Conservation (phyloP, 2,329 filamentous ascomycete genomes). For the Dothistroma septosporum region DNA sequence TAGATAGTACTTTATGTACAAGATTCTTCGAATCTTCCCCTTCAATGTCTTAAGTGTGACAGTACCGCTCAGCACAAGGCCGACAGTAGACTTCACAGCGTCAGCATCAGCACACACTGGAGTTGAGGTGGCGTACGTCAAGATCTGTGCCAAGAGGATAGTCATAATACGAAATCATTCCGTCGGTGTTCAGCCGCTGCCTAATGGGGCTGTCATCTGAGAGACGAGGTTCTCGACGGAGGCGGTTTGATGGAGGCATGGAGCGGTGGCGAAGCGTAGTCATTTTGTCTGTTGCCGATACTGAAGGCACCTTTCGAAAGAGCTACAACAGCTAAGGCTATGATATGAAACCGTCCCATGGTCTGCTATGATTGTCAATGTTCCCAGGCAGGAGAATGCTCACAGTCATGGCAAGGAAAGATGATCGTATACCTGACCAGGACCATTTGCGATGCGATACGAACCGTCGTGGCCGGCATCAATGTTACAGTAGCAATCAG, state of each 20-base stretch:
- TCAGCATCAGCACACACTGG: neutral
- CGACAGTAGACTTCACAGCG: constrained; percentile 5
- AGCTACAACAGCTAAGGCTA: neutral
- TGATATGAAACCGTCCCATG: neutral
- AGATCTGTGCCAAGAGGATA: constrained; percentile 17
- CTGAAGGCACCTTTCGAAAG: neutral
- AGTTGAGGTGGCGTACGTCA: constrained; percentile 3
- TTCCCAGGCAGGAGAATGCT: neutral
- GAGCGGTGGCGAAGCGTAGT: neutral
- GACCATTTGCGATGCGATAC: neutral
- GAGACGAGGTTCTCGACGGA: constrained; percentile 17
- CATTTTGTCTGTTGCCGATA: neutral
- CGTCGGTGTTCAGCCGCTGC: constrained; percentile 19
- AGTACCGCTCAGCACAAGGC: constrained; percentile 8
- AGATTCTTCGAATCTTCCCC: constrained; percentile 14
- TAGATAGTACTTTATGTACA: constrained; percentile 19
- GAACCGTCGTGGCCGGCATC: neutral
- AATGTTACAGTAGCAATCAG: neutral
- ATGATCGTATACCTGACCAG: neutral
- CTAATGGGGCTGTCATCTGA: constrained; percentile 20
- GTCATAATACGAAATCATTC: constrained; percentile 20
- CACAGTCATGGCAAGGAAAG: neutral
- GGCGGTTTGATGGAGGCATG: constrained; percentile 2
- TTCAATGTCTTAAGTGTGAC: constrained; percentile 10
- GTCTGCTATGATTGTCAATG: neutral